Percentiles rank a stretch among this genome's conserved stretches.
phyloP scores from a whole-genome alignment of 371 early-diverging fungal species.

The Blakeslea trispora region DNA sequence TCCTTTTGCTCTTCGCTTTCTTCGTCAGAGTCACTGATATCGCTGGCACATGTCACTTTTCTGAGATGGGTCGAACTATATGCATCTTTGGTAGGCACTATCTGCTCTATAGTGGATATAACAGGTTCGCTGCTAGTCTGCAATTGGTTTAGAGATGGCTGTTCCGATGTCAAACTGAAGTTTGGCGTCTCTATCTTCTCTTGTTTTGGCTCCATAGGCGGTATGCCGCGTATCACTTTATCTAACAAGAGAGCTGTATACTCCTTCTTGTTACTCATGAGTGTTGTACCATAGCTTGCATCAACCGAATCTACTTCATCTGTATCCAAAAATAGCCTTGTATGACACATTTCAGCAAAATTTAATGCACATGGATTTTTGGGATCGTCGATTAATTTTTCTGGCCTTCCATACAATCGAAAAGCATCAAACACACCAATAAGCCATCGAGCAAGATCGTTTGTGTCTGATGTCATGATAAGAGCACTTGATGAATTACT shows the following conservation, averaged over 20 bases:
- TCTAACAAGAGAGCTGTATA: constrained; percentile 28
- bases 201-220: constrained; percentile 6
- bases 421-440: constrained; percentile 51
- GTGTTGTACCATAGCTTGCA: constrained; percentile 16
- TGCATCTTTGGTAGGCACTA: constrained; percentile 1
- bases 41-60: constrained; percentile 41
- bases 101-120: neutral
- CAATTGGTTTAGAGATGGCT: no score
- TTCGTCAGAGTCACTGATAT: constrained; percentile 37
- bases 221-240: constrained; percentile 16
- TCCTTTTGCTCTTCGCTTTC: constrained; percentile 29
- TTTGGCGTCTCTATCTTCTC: neutral
- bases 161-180: no score
- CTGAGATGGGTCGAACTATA: constrained; percentile 18
- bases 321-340: constrained; percentile 40
- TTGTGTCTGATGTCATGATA: constrained; percentile 44
- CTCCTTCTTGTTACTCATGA: constrained; percentile 31
- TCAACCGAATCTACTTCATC: constrained; percentile 30
- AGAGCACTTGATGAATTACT: constrained; percentile 31
- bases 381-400: constrained; percentile 32
- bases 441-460: constrained; percentile 51
- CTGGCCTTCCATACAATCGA: constrained; percentile 54
- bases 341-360: constrained; percentile 28
- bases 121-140: neutral
- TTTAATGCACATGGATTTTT: constrained; percentile 33